Evolutionary conservation across 768 basidiomycete species (phyloP).

Genomic region (Suillus variegatus): DNA sequence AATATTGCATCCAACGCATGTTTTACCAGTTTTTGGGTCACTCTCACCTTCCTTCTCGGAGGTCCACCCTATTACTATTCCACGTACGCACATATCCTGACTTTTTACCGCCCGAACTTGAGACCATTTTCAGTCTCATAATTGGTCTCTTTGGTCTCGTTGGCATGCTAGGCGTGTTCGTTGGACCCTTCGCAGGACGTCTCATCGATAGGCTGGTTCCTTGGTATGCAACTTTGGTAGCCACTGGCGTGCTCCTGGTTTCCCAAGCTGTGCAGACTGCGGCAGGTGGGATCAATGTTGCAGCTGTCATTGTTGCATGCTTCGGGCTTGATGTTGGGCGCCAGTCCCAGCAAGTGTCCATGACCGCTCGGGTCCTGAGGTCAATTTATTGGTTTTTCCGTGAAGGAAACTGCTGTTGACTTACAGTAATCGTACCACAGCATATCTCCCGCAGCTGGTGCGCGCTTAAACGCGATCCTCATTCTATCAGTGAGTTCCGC

Average conservation of each 20-base stretch:
- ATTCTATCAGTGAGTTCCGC: slow-evolving; percentile 58
- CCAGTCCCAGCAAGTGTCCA: slow-evolving; percentile 73
- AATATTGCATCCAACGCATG: slow-evolving; percentile 61
- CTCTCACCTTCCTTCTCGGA: slow-evolving; percentile 79
- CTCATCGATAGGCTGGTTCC: slow-evolving; percentile 70
- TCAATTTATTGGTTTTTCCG: slow-evolving; percentile 25
- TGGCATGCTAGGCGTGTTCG: slow-evolving; percentile 68
- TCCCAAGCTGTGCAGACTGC: slow-evolving; percentile 67
- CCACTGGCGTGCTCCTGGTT: slow-evolving; percentile 44
- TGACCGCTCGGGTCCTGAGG: slow-evolving; percentile 62
- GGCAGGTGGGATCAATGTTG: slow-evolving; percentile 69
- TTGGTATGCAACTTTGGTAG: slow-evolving; percentile 74
- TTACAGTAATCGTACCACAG: slow-evolving; percentile 17
- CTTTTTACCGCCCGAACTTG: background rate
- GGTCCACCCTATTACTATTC: slow-evolving; percentile 76
- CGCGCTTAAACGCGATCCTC: slow-evolving; percentile 76
- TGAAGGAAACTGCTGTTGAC: background rate
- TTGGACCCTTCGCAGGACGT: slow-evolving; percentile 70
- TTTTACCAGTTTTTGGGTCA: slow-evolving; percentile 68
- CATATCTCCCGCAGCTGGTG: slow-evolving; percentile 49
- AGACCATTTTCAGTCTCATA: slow-evolving; percentile 35
- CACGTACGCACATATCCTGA: slow-evolving; percentile 40
- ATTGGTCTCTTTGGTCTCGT: slow-evolving; percentile 78
- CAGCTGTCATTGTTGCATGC: slow-evolving; percentile 67
- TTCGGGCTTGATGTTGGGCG: slow-evolving; percentile 74